phyloP scores from a whole-genome alignment of 163 green algal genomes.

The Chlamydomonas reinhardtii region DNA sequence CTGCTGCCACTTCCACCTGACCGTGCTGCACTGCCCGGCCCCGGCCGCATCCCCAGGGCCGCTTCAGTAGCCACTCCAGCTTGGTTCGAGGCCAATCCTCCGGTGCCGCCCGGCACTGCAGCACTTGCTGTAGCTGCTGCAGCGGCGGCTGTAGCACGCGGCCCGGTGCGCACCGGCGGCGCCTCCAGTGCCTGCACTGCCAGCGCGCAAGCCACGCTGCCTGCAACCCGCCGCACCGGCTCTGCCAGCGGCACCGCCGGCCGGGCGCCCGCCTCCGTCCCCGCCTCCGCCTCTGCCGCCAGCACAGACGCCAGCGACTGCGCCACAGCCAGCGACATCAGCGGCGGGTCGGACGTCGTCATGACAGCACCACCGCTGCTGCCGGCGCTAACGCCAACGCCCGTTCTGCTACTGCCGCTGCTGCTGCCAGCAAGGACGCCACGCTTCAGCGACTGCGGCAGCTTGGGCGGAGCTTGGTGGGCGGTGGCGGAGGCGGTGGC shows the following conservation, averaged over 20 bases:
- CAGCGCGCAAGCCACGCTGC: not conserved
- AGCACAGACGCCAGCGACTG: slow-evolving; percentile 21
- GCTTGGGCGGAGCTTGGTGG: no score
- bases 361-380: not conserved
- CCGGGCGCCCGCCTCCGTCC: not conserved
- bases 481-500: no score
- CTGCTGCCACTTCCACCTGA: no score
- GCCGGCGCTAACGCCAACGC: not conserved
- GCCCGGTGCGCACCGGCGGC: slow-evolving; percentile 12
- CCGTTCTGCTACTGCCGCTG: not conserved
- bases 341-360: slow-evolving; percentile 7
- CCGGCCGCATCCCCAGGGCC: no score
- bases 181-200: slow-evolving; percentile 11
- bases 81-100: no score
- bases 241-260: slow-evolving; percentile 2
- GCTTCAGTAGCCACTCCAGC: no score
- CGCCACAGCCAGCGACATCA: not conserved
- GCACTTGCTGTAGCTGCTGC: not conserved
- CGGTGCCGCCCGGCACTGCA: no score
- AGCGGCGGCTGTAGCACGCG: no score
- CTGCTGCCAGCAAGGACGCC: no score
- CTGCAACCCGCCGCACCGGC: not conserved
- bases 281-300: not conserved
- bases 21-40: no score
- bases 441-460: no score